These are phyloP conservation scores for Limtongia smithiae DNA, from an alignment of 805 yeast species.

Conservation along the genomic window DNA sequence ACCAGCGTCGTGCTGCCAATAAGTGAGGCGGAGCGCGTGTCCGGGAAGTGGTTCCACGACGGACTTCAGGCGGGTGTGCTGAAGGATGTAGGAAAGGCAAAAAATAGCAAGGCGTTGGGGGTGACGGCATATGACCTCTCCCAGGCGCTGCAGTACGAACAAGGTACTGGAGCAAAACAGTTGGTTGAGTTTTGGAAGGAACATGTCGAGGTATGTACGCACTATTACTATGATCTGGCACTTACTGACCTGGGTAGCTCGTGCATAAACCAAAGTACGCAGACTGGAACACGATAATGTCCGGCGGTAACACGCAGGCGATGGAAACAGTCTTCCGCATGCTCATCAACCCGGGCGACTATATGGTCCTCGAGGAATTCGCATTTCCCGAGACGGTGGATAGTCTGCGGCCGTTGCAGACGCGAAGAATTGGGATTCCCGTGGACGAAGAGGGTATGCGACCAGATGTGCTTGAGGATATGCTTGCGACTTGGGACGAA, in stretches of 20 bases:
- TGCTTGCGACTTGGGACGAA: constrained; percentile 66
- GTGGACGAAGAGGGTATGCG: constrained; percentile 77
- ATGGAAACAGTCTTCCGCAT: constrained; percentile 86
- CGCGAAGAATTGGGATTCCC: constrained; percentile 64
- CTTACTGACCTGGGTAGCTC: too few relatives aligned
- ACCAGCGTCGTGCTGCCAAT: constrained; percentile 42
- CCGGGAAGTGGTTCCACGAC: constrained; percentile 69
- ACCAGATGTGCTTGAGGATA: constrained; percentile 61
- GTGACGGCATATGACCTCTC: constrained; percentile 61
- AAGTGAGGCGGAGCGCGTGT: constrained; percentile 34
- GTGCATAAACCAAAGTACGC: constrained; percentile 44
- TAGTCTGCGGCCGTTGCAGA: constrained; percentile 69
- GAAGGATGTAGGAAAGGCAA: constrained; percentile 13
- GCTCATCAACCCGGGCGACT: constrained; percentile 73
- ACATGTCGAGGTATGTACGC: constrained; percentile 47
- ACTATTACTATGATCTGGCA: too few relatives aligned
- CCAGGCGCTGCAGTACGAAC: constrained; percentile 87
- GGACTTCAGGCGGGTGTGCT: constrained; percentile 49
- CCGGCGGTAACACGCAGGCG: constrained; percentile 83
- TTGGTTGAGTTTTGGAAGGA: constrained; percentile 63
- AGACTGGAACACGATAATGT: constrained; percentile 70
- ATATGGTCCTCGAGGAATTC: constrained; percentile 77
- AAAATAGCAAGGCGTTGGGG: constrained; percentile 33
- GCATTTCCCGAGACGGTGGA: constrained; percentile 83
- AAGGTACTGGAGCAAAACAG: constrained; percentile 74